Evolutionary conservation across 208 protist species (phyloP).

Genomic region (Acanthamoeba royreba): DNA sequence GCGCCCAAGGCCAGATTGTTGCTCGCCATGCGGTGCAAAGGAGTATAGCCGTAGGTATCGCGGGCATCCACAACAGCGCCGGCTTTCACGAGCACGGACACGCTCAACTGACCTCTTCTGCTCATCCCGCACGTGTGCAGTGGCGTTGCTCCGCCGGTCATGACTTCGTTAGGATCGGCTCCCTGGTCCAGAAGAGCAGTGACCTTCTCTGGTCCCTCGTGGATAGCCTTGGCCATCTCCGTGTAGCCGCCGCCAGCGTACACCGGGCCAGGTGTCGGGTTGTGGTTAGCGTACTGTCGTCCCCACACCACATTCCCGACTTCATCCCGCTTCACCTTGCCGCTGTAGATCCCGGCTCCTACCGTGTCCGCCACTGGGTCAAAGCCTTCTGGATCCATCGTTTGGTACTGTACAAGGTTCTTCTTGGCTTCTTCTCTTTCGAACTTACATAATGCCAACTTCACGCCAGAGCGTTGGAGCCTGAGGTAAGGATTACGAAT

Average conservation of each 20-base stretch:
- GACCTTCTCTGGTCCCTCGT: neutral
- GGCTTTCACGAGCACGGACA: neutral
- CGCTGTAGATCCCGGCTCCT: neutral
- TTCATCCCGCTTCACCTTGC: neutral
- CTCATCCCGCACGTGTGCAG: neutral
- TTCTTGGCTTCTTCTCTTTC: too few relatives aligned
- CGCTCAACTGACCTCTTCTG: neutral
- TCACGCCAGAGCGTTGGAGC: too few relatives aligned
- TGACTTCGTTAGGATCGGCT: neutral
- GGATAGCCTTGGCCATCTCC: neutral
- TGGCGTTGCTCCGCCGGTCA: neutral
- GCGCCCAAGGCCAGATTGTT: neutral
- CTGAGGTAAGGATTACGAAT: too few relatives aligned
- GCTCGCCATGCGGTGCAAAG: neutral
- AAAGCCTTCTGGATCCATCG: neutral
- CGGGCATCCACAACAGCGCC: neutral
- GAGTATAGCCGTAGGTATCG: neutral
- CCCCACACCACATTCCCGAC: neutral
- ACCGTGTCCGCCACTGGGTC: neutral
- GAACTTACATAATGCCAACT: too few relatives aligned
- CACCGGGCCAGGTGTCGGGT: neutral
- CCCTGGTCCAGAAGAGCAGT: neutral
- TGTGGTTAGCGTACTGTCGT: neutral
- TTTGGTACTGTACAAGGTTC: too few relatives aligned
- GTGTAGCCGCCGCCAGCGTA: neutral